These are phyloP conservation scores for Crucihimalaya himalaica DNA, from an alignment of 345 rosid genomes.

Conservation along the genomic window DNA sequence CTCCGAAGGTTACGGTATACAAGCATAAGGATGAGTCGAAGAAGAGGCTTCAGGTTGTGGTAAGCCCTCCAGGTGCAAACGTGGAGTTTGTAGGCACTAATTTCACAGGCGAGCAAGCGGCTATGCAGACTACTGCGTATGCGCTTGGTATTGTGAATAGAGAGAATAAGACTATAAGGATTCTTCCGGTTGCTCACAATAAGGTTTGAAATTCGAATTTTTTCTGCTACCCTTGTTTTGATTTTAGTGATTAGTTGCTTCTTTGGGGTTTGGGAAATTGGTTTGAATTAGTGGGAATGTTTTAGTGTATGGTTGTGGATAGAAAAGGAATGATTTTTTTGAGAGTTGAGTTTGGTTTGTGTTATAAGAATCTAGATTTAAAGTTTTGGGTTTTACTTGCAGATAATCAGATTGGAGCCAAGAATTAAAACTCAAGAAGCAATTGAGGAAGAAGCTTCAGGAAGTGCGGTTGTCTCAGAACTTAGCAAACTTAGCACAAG, in stretches of 20 bases:
- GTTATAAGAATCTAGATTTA: slow-evolving; percentile 2
- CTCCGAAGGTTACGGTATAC: slow-evolving; percentile 49
- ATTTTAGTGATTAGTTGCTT: neutral
- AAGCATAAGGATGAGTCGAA: slow-evolving; percentile 44
- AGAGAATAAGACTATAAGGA: slow-evolving; percentile 55
- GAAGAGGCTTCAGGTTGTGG: slow-evolving; percentile 68
- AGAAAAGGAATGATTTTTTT: neutral
- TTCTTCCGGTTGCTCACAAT: slow-evolving; percentile 73
- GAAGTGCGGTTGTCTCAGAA: slow-evolving; percentile 37
- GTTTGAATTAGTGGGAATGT: neutral
- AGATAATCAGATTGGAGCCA: slow-evolving; percentile 86
- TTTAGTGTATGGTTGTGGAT: neutral
- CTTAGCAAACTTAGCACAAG: slow-evolving; percentile 38
- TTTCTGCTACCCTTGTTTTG: neutral
- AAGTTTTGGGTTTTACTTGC: slow-evolving; percentile 10
- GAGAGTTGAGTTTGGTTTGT: neutral
- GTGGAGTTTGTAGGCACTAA: slow-evolving; percentile 77
- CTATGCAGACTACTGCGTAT: slow-evolving; percentile 62
- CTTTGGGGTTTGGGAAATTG: neutral
- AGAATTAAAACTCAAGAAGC: slow-evolving; percentile 37
- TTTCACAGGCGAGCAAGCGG: slow-evolving; percentile 63
- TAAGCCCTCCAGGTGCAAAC: slow-evolving; percentile 58
- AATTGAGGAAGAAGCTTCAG: slow-evolving; percentile 43
- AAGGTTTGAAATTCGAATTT: slow-evolving; percentile 49
- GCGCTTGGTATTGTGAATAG: slow-evolving; percentile 76